These are phyloP conservation scores for Fonsecaea monophora DNA, from an alignment of 2,329 filamentous ascomycete genomes.

Conservation along the genomic window DNA sequence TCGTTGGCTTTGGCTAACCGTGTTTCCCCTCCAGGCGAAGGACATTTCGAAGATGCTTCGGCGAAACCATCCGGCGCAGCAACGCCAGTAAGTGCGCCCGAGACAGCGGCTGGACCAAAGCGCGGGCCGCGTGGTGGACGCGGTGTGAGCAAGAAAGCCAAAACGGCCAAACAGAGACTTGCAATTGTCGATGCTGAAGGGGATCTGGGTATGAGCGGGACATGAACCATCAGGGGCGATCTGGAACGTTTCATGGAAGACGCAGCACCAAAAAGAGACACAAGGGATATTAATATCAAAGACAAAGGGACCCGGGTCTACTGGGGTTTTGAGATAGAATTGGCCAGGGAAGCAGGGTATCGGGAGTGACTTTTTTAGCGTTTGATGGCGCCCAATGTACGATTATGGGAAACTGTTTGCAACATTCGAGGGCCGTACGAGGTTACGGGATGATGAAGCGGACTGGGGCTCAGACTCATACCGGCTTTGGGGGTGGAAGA, in stretches of 20 bases:
- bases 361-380: not conserved
- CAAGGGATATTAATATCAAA: not conserved
- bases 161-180: conserved; percentile 61
- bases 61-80: conserved; percentile 85
- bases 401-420: conserved; percentile 5
- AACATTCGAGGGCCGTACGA: not conserved
- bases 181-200: conserved; percentile 54
- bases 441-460: not conserved
- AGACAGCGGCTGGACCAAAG: conserved; percentile 57
- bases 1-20: conserved; percentile 36
- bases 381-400: conserved; percentile 6
- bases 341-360: not conserved
- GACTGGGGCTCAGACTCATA: not conserved
- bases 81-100: conserved; percentile 71
- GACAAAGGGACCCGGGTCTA: not conserved
- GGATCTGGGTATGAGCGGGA: conserved; percentile 45
- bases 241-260: conserved; percentile 7
- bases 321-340: conserved; percentile 5
- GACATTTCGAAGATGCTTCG: conserved; percentile 86
- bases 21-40: conserved; percentile 72
- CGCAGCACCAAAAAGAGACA: not conserved
- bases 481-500: not conserved
- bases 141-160: conserved; percentile 65
- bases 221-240: conserved; percentile 9
- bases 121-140: conserved; percentile 62